Base-by-base conservation (phyloP, 495 filamentous ascomycete genomes). In the Talaromyces stipitatus region DNA sequence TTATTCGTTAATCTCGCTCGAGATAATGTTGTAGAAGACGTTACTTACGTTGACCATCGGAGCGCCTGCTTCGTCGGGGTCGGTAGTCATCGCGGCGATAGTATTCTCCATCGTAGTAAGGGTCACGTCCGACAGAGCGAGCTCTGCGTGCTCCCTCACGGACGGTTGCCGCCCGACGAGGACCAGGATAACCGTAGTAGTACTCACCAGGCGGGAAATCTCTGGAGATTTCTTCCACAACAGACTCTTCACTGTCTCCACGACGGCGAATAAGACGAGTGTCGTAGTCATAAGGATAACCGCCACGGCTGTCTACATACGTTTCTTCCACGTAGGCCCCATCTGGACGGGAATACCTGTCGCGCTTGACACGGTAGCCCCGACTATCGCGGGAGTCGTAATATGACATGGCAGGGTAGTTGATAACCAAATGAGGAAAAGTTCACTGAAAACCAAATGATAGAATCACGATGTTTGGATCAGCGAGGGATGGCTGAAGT, bases 191-290 rank as follows among this genome's bases (percentile, higher is more conserved):
- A 56, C 67, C 82, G 71, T 80, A 72, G 56, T 72, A 67, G 69
- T 67, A 85, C 26, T 73, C 70, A 52, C 64, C 68, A 12, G 86
- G 83, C 0, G 82, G 85, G 59, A 86, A 89, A 29, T 88, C 83
- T 50, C 85, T 80, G 58, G 76, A 78, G 46, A 88, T 76, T 69
- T 87, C 83, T 69, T 90, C 87, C 59, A 88, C 70, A 2, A 81
- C 78, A 26, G 84, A 73, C 56, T 85, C 84, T 60, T 78, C 77
- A 58, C 85, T 81, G 57, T 78, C 72, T 50, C 80, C 77, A 18
- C 72, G 65, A 50, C 79, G 78, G 51, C 78, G 78, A 24, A 88
- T 72, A 38, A 85, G 62, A 48, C 82, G 82, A 29, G 62, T 62
- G 3, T 67, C 62, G 28, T 60, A 46, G 53, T 41, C 56, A 24